Percentiles rank a stretch among this genome's conserved stretches.
These are phyloP conservation scores for Neurospora intermedia DNA, from an alignment of 495 filamentous ascomycete species.

Conservation along the genomic window DNA sequence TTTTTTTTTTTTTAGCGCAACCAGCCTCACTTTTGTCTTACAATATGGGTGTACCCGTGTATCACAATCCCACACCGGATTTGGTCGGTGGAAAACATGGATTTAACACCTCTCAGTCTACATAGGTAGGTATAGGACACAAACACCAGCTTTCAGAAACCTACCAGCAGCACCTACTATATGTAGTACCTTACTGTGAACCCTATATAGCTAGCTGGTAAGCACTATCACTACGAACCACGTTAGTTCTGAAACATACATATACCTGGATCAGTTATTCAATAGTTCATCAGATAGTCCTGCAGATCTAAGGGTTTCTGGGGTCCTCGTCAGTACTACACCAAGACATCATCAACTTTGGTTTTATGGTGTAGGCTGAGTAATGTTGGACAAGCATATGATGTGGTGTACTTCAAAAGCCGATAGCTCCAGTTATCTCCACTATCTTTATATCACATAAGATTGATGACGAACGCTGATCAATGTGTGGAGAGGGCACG, in stretches of 20 bases:
- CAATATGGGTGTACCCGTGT: neutral
- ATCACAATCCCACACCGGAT: neutral
- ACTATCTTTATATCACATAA: neutral
- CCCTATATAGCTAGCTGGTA: neutral
- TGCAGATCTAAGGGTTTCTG: neutral
- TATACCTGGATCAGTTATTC: neutral
- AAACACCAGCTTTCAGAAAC: neutral
- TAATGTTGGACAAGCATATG: neutral
- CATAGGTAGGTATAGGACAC: no score
- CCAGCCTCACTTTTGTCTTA: neutral
- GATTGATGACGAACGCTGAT: neutral
- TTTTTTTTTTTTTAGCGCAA: neutral
- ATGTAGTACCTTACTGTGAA: neutral
- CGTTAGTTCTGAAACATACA: neutral
- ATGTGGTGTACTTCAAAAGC: neutral
- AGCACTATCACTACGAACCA: neutral
- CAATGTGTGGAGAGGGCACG: neutral
- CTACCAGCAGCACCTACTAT: neutral
- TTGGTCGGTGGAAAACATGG: neutral
- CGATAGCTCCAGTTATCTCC: neutral
- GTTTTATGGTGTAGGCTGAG: neutral
- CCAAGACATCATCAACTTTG: neutral
- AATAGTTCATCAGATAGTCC: neutral
- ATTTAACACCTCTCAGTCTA: neutral
- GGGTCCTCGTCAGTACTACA: neutral